A percentile compares a stretch with the other conserved stretches of the same genome.
These are phyloP conservation scores for Stachybotrys elegans DNA, from an alignment of 2,329 filamentous ascomycete genomes.

Conservation along the genomic window DNA sequence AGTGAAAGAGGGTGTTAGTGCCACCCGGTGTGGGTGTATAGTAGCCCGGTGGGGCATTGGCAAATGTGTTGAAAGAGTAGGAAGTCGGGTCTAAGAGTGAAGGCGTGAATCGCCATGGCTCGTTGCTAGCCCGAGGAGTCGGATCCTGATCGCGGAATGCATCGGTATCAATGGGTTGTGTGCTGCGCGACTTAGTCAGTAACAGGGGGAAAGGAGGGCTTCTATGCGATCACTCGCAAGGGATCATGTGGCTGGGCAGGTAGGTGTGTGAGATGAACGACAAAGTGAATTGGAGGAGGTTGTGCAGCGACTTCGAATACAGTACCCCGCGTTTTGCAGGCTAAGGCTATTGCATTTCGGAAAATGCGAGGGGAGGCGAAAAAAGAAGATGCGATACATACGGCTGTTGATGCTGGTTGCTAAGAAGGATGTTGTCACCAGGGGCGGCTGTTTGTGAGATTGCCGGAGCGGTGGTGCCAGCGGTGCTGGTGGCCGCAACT, in stretches of 20 bases:
- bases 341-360: background rate
- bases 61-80: slow-evolving; percentile 73
- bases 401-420: slow-evolving; percentile 19
- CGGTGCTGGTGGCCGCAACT: slow-evolving; percentile 50
- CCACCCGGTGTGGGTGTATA: slow-evolving; percentile 85
- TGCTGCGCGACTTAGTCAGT: slow-evolving; percentile 14
- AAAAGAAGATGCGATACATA: slow-evolving; percentile 12
- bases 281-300: background rate
- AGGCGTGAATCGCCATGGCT: slow-evolving; percentile 83
- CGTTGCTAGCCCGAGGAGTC: slow-evolving; percentile 72
- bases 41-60: slow-evolving; percentile 74
- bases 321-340: slow-evolving; percentile 3
- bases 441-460: slow-evolving; percentile 28
- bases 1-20: slow-evolving; percentile 74
- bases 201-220: background rate
- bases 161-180: slow-evolving; percentile 18
- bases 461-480: slow-evolving; percentile 36
- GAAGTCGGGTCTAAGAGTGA: slow-evolving; percentile 83
- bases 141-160: slow-evolving; percentile 67
- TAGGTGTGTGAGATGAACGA: background rate
- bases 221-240: no score
- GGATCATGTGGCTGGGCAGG: background rate
- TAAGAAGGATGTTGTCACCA: slow-evolving; percentile 15
- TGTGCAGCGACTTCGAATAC: background rate
- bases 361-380: background rate